phyloP scores from a whole-genome alignment of 228 moss, liverwort and hornwort genomes.

The Sphagnum fallax region DNA sequence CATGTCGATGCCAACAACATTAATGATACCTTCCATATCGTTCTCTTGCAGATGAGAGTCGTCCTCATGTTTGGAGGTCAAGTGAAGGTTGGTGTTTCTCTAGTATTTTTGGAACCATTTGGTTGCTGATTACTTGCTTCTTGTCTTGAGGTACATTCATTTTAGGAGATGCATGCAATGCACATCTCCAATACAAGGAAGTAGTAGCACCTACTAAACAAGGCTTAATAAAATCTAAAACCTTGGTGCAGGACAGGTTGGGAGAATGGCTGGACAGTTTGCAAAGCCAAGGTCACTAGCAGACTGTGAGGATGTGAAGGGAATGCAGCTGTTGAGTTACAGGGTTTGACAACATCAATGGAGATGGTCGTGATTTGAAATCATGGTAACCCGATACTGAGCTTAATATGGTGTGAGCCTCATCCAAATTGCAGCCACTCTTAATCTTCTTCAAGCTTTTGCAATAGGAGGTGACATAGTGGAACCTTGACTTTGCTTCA shows the following conservation, averaged over 20 bases:
- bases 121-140: background rate
- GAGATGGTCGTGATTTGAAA: conserved; percentile 35
- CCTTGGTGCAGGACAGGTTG: conserved; percentile 20
- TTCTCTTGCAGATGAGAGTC: conserved; percentile 46
- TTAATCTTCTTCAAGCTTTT: conserved; percentile 62
- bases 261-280: conserved; percentile 74
- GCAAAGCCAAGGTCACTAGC: conserved; percentile 45
- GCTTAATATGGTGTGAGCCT: conserved; percentile 55
- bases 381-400: conserved; percentile 39
- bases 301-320: conserved; percentile 37
- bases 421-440: conserved; percentile 56
- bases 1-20: conserved; percentile 33
- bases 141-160: background rate
- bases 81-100: conserved; percentile 2
- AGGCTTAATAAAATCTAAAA: background rate
- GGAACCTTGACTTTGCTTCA: conserved; percentile 66
- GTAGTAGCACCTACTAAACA: background rate
- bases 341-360: conserved; percentile 63
- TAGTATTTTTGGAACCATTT: background rate
- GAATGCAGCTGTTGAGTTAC: conserved; percentile 49
- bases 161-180: background rate
- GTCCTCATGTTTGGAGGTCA: conserved; percentile 36
- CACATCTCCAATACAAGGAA: background rate
- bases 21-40: conserved; percentile 29
- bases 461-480: conserved; percentile 69